Conservation (phyloP, 176 grass and related monocot genomes). For the Oryza longistaminata region DNA sequence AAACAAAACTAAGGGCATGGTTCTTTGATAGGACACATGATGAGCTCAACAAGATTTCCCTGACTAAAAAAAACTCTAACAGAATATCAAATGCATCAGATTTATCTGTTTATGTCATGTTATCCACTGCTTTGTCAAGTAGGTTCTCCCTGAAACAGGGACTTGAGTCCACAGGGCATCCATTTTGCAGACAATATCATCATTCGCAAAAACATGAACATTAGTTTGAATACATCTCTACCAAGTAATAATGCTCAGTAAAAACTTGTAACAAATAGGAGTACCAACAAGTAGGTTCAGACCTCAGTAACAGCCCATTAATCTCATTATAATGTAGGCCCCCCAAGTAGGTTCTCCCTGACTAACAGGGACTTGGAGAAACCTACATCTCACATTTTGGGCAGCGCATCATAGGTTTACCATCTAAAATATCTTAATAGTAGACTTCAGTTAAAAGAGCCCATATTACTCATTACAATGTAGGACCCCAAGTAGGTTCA, state of each 20-base stretch:
- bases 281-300: not conserved
- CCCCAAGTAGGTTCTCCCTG: conserved; percentile 55
- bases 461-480: conserved; percentile 34
- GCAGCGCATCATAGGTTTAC: conserved; percentile 2
- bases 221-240: not conserved
- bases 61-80: not conserved
- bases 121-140: conserved; percentile 41
- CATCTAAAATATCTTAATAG: not conserved
- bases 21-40: not conserved
- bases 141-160: conserved; percentile 61
- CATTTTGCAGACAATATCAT: conserved; percentile 57
- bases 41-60: not conserved
- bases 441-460: conserved; percentile 30
- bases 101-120: conserved; percentile 34
- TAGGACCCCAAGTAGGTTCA: conserved; percentile 43
- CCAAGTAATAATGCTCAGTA: not conserved
- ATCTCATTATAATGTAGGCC: conserved; percentile 36
- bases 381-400: conserved; percentile 21
- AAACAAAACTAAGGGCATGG: not conserved
- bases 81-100: conserved; percentile 21
- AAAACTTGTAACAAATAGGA: not conserved
- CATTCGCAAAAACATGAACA: not conserved
- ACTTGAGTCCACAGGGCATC: conserved; percentile 47
- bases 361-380: conserved; percentile 27
- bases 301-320: conserved; percentile 8